Evolutionary conservation across 2,329 filamentous ascomycete species (phyloP).

Genomic region (Pestalotiopsis sp.): DNA sequence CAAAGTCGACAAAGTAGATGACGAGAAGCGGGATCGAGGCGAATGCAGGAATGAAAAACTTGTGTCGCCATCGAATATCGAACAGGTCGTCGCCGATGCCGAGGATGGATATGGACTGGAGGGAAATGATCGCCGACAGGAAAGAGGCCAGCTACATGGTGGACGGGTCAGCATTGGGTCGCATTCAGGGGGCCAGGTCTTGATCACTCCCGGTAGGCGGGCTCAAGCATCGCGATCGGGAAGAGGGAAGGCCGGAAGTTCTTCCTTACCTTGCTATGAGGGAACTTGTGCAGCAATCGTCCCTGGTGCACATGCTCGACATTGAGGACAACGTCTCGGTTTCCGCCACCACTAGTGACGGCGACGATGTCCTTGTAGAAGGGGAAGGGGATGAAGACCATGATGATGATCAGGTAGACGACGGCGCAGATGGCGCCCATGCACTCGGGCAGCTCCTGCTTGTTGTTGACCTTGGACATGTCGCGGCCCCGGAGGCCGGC

Average conservation of each 20-base stretch:
- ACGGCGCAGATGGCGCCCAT: slow-evolving; percentile 95
- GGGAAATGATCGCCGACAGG: slow-evolving; percentile 88
- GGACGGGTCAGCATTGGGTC: neutral
- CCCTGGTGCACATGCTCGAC: slow-evolving; percentile 77
- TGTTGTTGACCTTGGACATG: slow-evolving; percentile 70
- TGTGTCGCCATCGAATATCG: slow-evolving; percentile 98
- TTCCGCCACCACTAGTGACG: slow-evolving; percentile 90
- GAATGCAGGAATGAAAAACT: slow-evolving; percentile 95
- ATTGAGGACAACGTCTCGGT: slow-evolving; percentile 81
- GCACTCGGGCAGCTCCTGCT: slow-evolving; percentile 74
- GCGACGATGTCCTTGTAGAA: slow-evolving; percentile 99
- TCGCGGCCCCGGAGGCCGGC: slow-evolving; percentile 90
- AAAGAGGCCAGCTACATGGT: slow-evolving; percentile 82
- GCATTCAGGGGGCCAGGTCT: neutral
- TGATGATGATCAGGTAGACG: slow-evolving; percentile 87
- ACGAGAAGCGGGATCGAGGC: slow-evolving; percentile 91
- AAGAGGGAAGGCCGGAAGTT: neutral
- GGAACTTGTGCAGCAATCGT: slow-evolving; percentile 86
- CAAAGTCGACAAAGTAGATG: slow-evolving; percentile 98
- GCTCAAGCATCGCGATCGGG: neutral
- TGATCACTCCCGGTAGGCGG: neutral
- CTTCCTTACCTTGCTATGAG: slow-evolving; percentile 81
- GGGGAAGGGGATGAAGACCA: slow-evolving; percentile 92
- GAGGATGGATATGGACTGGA: slow-evolving; percentile 88
- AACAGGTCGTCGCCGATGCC: slow-evolving; percentile 96